Evolutionary conservation across 169 alveolate genomes (phyloP).

Genomic region (Blepharisma undulans): DNA sequence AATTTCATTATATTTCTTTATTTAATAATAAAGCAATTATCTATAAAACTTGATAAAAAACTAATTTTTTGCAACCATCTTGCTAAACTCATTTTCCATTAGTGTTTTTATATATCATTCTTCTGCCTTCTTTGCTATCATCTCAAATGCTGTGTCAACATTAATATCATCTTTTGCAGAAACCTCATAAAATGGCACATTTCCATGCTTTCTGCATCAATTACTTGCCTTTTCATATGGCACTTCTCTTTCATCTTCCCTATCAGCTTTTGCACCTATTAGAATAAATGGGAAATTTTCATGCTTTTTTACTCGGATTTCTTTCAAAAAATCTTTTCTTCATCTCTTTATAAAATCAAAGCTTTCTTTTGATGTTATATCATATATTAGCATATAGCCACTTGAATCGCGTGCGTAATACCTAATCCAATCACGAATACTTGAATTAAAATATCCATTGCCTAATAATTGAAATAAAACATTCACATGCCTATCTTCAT

Average conservation of each 20-base stretch:
- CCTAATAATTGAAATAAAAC: too few species aligned
- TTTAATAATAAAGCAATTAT: too few species aligned
- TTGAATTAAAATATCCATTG: too few species aligned
- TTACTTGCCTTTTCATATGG: slow-evolving; percentile 88
- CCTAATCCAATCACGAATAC: too few species aligned
- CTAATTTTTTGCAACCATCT: too few species aligned
- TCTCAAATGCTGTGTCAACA: slow-evolving; percentile 94
- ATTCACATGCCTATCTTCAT: too few species aligned
- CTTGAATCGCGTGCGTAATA: neutral
- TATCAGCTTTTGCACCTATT: slow-evolving; percentile 95
- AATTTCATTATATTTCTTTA: too few species aligned
- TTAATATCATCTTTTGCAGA: slow-evolving; percentile 95
- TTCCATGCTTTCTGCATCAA: slow-evolving; percentile 91
- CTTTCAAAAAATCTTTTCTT: too few species aligned
- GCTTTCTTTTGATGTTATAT: neutral
- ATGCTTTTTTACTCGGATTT: too few species aligned
- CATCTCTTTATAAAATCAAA: neutral
- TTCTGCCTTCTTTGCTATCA: slow-evolving; percentile 83
- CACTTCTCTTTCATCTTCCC: slow-evolving; percentile 88
- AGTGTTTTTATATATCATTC: neutral
- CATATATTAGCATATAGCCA: neutral
- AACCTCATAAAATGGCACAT: slow-evolving; percentile 94
- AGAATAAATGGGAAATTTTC: slow-evolving; percentile 95
- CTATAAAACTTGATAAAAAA: too few species aligned
- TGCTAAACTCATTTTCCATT: too few species aligned